Percentiles rank a stretch among this genome's conserved stretches.
Evolutionary conservation across 768 basidiomycete species (phyloP).

Genomic region (Stropharia rugosoannulata): DNA sequence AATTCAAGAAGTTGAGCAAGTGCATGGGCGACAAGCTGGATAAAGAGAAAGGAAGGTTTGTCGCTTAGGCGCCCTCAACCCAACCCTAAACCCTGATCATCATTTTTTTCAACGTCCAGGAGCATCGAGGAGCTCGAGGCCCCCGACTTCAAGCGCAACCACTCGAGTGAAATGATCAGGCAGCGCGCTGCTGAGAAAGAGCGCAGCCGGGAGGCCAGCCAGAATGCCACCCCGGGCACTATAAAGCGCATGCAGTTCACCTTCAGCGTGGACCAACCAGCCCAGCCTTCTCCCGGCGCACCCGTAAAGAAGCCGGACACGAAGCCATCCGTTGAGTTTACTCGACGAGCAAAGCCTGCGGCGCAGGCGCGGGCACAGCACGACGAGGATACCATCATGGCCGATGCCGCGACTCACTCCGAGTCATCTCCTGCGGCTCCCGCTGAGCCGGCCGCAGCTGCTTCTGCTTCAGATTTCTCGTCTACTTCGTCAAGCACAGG

Average conservation of each 20-base stretch:
- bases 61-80: constrained; percentile 18
- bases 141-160: constrained; percentile 78
- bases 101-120: constrained; percentile 36
- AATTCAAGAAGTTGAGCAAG: constrained; percentile 88
- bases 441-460: constrained; percentile 16
- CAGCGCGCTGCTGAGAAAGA: constrained; percentile 83
- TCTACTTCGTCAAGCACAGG: neutral
- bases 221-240: constrained; percentile 62
- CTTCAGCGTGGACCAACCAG: constrained; percentile 77
- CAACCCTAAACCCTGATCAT: constrained; percentile 35
- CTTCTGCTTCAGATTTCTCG: constrained; percentile 9
- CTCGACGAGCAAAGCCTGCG: constrained; percentile 38
- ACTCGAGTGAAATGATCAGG: constrained; percentile 76
- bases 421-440: constrained; percentile 15
- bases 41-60: constrained; percentile 89
- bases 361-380: constrained; percentile 29
- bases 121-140: constrained; percentile 85
- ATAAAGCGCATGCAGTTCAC: constrained; percentile 92
- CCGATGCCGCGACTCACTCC: constrained; percentile 30
- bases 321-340: constrained; percentile 65
- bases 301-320: constrained; percentile 65
- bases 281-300: constrained; percentile 39
- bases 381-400: constrained; percentile 23
- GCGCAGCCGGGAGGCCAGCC: constrained; percentile 69
- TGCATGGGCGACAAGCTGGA: constrained; percentile 90